Evolutionary conservation across 2,329 filamentous ascomycete species (phyloP).

Genomic region (Cylindrodendrum hubeiense): DNA sequence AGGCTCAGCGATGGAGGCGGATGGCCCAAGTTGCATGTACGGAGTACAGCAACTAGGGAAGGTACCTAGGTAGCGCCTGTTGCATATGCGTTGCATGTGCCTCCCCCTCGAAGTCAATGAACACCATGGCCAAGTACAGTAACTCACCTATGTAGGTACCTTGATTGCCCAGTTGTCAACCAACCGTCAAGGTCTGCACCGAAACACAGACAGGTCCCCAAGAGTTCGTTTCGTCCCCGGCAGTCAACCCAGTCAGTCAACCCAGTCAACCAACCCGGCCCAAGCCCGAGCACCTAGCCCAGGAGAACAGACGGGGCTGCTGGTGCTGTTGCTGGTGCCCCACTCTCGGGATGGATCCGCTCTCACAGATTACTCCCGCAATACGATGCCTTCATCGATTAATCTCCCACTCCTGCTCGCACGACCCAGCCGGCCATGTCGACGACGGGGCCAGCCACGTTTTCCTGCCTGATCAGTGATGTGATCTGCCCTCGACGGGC

Average conservation of each 20-base stretch:
- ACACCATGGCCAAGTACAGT: neutral
- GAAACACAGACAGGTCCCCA: neutral
- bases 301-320: neutral
- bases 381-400: constrained; percentile 7
- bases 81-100: neutral
- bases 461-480: neutral
- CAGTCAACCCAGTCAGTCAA: neutral
- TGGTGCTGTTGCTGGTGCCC: no score
- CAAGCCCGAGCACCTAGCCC: neutral
- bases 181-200: no score
- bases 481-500: constrained; percentile 12
- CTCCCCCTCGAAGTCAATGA: neutral
- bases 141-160: no score
- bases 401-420: constrained; percentile 8
- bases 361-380: constrained; percentile 8
- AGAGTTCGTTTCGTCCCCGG: constrained; percentile 6
- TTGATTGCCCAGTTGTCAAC: no score
- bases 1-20: neutral
- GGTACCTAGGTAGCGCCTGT: no score
- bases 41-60: no score
- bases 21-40: neutral
- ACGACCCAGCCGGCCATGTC: constrained; percentile 15
- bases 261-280: neutral
- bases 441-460: neutral
- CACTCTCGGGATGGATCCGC: constrained; percentile 18